Conservation (phyloP, 169 alveolate species). For the Plasmodium ovale region DNA sequence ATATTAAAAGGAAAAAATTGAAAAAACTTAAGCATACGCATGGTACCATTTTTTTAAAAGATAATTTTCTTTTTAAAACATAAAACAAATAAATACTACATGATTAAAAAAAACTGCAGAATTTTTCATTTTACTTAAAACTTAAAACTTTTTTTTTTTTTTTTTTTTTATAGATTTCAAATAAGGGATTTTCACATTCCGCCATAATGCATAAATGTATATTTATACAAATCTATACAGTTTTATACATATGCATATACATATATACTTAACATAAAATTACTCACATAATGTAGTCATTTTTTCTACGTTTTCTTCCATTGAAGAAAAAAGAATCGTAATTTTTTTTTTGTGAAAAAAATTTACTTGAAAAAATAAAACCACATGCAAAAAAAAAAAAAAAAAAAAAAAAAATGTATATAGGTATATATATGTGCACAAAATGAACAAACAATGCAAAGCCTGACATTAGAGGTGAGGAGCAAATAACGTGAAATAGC, state of each 20-base stretch:
- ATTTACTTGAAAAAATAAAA: background rate
- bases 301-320: no score
- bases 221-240: background rate
- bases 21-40: conserved; percentile 6
- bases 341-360: background rate
- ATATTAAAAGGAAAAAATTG: conserved; percentile 8
- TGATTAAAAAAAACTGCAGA: background rate
- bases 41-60: conserved; percentile 50
- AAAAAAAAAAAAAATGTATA: no score
- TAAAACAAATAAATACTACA: background rate
- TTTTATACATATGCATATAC: background rate
- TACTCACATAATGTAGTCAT: no score
- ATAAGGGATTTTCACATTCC: background rate
- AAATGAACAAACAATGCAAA: no score
- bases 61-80: background rate
- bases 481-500: no score
- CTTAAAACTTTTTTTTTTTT: background rate
- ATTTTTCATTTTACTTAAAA: background rate
- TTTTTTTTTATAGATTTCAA: background rate
- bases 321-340: background rate
- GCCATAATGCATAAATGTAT: background rate
- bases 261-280: background rate
- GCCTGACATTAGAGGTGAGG: no score
- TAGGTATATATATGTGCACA: no score
- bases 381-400: conserved; percentile 4